These are phyloP conservation scores for Pythium myriotylum DNA, from an alignment of 352 stramenopile genomes.

Conservation along the genomic window DNA sequence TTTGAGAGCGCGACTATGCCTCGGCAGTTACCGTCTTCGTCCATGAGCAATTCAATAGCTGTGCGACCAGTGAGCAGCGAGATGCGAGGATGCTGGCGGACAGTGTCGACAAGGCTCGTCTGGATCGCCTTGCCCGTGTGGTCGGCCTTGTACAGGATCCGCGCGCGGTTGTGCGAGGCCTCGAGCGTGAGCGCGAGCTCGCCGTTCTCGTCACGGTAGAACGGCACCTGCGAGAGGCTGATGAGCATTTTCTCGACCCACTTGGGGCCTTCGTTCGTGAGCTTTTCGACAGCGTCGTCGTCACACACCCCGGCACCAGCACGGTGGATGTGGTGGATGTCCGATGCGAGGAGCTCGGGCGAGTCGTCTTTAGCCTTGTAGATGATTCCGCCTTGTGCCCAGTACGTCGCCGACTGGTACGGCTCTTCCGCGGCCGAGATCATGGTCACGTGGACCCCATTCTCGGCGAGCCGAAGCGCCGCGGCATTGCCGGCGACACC, in stretches of 20 bases:
- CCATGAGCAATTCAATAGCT: slow-evolving; percentile 78
- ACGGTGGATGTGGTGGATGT: slow-evolving; percentile 93
- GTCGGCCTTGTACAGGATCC: slow-evolving; percentile 95
- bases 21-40: slow-evolving; percentile 51
- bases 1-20: slow-evolving; percentile 57
- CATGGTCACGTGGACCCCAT: slow-evolving; percentile 81
- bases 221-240: slow-evolving; percentile 85
- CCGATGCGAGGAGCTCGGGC: slow-evolving; percentile 80
- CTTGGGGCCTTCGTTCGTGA: slow-evolving; percentile 87
- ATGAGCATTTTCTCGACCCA: slow-evolving; percentile 91
- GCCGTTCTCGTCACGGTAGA: slow-evolving; percentile 76
- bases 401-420: slow-evolving; percentile 94
- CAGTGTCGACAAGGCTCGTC: slow-evolving; percentile 85
- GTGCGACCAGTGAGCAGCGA: slow-evolving; percentile 61
- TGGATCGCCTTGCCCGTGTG: slow-evolving; percentile 94
- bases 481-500: slow-evolving; percentile 75
- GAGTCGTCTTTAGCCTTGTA: slow-evolving; percentile 91
- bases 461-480: slow-evolving; percentile 69
- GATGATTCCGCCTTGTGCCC: slow-evolving; percentile 96
- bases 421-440: slow-evolving; percentile 67
- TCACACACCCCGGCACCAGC: slow-evolving; percentile 92
- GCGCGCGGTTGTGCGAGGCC: slow-evolving; percentile 91
- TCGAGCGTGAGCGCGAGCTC: slow-evolving; percentile 86
- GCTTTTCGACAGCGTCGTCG: slow-evolving; percentile 89
- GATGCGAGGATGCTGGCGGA: slow-evolving; percentile 85